Evolutionary conservation across 148 eudicot species (phyloP).

Genomic region (Agrostemma githago): DNA sequence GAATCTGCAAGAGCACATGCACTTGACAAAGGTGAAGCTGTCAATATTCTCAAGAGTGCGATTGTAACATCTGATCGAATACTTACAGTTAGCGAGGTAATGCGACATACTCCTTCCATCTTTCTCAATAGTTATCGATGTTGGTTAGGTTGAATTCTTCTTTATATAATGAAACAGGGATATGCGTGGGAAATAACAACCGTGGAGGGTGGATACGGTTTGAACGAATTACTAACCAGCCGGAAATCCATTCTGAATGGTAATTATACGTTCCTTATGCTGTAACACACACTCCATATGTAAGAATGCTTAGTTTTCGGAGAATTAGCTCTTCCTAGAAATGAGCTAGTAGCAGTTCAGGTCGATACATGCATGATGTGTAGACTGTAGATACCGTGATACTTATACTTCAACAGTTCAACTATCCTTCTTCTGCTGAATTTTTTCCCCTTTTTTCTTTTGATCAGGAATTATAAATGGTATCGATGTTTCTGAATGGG

Average conservation of each 20-base stretch:
- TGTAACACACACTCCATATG: neutral
- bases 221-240: constrained; percentile 65
- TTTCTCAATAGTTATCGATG: too few relatives aligned
- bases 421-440: neutral
- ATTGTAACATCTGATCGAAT: constrained; percentile 88
- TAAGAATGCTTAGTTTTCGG: neutral
- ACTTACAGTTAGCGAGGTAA: constrained; percentile 93
- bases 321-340: too few relatives aligned
- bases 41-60: constrained; percentile 88
- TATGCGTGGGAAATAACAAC: constrained; percentile 97
- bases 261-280: constrained; percentile 22
- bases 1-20: constrained; percentile 97
- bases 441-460: neutral
- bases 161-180: constrained; percentile 46
- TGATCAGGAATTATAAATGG: constrained; percentile 85
- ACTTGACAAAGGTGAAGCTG: constrained; percentile 96
- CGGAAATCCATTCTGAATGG: constrained; percentile 75
- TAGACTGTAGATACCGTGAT: neutral
- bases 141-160: neutral
- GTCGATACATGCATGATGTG: neutral
- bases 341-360: neutral
- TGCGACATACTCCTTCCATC: neutral
- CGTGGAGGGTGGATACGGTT: constrained; percentile 91
- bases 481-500: constrained; percentile 67
- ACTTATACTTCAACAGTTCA: neutral